Evolutionary conservation across 306 rosid genomes (phyloP).

Genomic region (Trifolium fragiferum): DNA sequence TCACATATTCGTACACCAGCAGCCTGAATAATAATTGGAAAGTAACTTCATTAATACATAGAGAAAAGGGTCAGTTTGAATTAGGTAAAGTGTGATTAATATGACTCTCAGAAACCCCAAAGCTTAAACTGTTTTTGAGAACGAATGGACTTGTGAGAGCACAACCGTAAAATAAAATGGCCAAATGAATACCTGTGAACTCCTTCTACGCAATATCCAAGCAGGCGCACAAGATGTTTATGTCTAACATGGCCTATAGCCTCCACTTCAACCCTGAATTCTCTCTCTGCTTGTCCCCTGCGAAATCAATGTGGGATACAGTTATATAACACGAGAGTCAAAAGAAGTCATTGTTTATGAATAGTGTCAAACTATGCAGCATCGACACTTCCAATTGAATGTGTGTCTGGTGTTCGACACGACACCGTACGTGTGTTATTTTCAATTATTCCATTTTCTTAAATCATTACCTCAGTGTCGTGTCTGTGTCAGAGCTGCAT

Average conservation of each 20-base stretch:
- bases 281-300: constrained; percentile 99
- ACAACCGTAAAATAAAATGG: background rate
- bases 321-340: constrained; percentile 29
- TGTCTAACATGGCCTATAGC: constrained; percentile 98
- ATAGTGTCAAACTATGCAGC: constrained; percentile 1
- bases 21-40: constrained; percentile 58
- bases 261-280: constrained; percentile 98
- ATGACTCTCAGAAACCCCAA: constrained; percentile 19
- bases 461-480: background rate
- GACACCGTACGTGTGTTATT: background rate
- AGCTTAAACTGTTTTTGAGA: background rate
- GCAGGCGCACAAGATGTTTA: constrained; percentile 91
- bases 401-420: background rate
- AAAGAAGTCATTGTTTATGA: constrained; percentile 24
- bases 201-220: constrained; percentile 93
- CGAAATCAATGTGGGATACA: constrained; percentile 36
- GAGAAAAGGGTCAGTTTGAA: constrained; percentile 8
- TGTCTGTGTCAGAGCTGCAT: background rate
- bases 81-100: constrained; percentile 9
- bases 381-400: background rate
- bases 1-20: constrained; percentile 94
- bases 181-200: constrained; percentile 69
- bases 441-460: background rate
- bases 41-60: constrained; percentile 22
- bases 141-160: constrained; percentile 33